A percentile compares a stretch with the other conserved stretches of the same genome.
Conservation (phyloP, 768 basidiomycete genomes). For the Dacryopinax spathularia region DNA sequence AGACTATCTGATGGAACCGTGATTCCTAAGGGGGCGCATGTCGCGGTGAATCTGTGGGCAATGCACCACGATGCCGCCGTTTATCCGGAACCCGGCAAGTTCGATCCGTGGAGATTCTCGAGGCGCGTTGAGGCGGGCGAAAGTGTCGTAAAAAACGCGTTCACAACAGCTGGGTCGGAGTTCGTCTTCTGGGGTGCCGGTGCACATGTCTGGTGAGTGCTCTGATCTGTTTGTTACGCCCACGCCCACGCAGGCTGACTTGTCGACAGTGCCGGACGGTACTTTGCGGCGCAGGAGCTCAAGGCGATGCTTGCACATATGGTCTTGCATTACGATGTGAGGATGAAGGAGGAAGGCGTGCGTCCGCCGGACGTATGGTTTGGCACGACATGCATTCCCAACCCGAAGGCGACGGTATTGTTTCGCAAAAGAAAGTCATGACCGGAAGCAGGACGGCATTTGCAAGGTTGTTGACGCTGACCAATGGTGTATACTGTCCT, state of each 20-base stretch:
- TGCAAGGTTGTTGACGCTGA: neutral
- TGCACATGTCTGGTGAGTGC: neutral
- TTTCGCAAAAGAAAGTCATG: slow-evolving; percentile 9
- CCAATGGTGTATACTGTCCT: neutral
- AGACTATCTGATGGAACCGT: neutral
- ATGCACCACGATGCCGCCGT: neutral
- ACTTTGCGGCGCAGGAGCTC: slow-evolving; percentile 9
- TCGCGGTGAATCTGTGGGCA: neutral
- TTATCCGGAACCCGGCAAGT: neutral
- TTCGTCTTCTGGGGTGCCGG: neutral
- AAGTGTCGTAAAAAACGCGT: neutral
- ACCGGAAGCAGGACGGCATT: neutral
- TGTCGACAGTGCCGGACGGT: slow-evolving; percentile 11
- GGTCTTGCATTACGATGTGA: slow-evolving; percentile 10
- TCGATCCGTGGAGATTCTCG: neutral
- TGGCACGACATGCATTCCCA: slow-evolving; percentile 13
- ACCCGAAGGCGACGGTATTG: slow-evolving; percentile 16
- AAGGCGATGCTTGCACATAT: slow-evolving; percentile 11
- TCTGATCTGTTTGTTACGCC: neutral
- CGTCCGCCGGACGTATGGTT: slow-evolving; percentile 16
- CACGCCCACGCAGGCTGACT: neutral
- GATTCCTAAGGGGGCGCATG: neutral
- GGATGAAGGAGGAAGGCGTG: slow-evolving; percentile 15
- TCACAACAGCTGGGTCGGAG: neutral
- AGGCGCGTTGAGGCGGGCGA: neutral